phyloP scores from a whole-genome alignment of 2,329 filamentous ascomycete genomes.

The Mycosphaerella sp. region DNA sequence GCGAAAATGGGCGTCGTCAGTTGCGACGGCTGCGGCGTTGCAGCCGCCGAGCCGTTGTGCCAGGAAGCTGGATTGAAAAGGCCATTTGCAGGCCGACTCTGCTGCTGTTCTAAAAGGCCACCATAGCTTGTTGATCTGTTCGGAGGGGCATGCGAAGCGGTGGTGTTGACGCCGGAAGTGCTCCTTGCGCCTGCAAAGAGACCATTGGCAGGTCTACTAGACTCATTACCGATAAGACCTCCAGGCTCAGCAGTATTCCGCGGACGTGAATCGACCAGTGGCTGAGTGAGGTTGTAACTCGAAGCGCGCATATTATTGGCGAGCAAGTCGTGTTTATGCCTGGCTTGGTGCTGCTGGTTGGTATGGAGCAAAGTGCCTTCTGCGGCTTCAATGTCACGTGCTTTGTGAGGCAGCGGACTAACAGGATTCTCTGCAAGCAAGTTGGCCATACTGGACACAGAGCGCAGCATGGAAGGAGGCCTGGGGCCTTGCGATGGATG shows the following conservation, averaged over 20 bases:
- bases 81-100: slow-evolving; percentile 26
- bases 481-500: slow-evolving; percentile 34
- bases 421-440: slow-evolving; percentile 46
- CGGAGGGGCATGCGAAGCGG: not conserved
- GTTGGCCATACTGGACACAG: slow-evolving; percentile 54
- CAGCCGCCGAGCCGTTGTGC: slow-evolving; percentile 18
- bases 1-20: slow-evolving; percentile 11
- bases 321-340: slow-evolving; percentile 33
- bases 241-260: slow-evolving; percentile 29
- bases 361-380: slow-evolving; percentile 38
- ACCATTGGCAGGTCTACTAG: slow-evolving; percentile 25
- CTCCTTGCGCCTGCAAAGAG: slow-evolving; percentile 28
- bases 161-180: slow-evolving; percentile 11
- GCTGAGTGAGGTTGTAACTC: slow-evolving; percentile 20
- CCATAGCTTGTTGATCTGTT: slow-evolving; percentile 19
- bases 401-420: slow-evolving; percentile 12
- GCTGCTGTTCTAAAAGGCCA: slow-evolving; percentile 20
- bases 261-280: slow-evolving; percentile 24
- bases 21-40: slow-evolving; percentile 5
- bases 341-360: slow-evolving; percentile 30
- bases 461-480: slow-evolving; percentile 33
- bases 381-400: slow-evolving; percentile 18
- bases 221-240: slow-evolving; percentile 20
- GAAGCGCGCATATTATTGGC: slow-evolving; percentile 32
- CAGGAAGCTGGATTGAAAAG: slow-evolving; percentile 30